Conservation (phyloP, 2,329 filamentous ascomycete genomes). For the Byssothecium circinans region DNA sequence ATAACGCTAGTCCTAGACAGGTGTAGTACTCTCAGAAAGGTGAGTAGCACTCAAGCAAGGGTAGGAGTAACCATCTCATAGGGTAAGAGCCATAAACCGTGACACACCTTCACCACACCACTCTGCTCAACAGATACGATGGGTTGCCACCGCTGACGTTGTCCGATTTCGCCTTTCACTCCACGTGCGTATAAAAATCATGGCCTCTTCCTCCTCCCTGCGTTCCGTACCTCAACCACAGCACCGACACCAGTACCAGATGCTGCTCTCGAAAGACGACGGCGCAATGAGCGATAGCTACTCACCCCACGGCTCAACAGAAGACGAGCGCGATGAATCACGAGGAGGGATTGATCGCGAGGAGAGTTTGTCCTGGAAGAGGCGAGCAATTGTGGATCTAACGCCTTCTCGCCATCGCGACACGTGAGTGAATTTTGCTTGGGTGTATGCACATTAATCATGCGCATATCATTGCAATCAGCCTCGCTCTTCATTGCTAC, state of each 20-base stretch:
- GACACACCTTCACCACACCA: no score
- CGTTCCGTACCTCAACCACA: neutral
- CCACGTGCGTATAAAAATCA: neutral
- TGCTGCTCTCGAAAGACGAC: neutral
- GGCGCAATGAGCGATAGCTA: neutral
- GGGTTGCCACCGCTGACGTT: no score
- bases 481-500: no score
- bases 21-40: no score
- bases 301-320: neutral
- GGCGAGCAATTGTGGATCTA: conserved; percentile 13
- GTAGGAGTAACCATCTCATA: no score
- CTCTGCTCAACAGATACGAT: no score
- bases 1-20: no score
- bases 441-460: neutral
- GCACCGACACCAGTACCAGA: neutral
- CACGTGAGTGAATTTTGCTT: conserved; percentile 13
- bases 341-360: no score
- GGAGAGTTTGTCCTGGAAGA: conserved; percentile 17
- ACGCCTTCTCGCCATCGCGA: conserved; percentile 16
- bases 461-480: neutral
- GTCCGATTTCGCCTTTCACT: no score
- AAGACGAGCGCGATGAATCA: neutral
- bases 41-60: no score
- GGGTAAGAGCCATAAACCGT: no score
- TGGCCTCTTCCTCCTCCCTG: neutral